Base-by-base conservation (phyloP, 345 rosid species). In the Erodium maritimum region DNA sequence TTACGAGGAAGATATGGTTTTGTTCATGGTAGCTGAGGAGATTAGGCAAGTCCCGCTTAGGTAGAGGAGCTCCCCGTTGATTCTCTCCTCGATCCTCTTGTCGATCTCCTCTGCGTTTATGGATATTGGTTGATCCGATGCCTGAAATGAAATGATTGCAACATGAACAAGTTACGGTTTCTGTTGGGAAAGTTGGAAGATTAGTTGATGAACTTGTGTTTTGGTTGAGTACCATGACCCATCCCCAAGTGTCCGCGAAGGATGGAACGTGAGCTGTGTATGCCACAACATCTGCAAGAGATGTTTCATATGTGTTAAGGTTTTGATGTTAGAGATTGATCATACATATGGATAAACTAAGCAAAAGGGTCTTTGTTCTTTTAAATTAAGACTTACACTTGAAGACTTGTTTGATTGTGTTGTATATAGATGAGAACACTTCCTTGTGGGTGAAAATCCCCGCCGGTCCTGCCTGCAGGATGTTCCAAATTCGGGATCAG, bases 241-340 rank as follows among this genome's bases (percentile, higher is more conserved):
- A 91, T 65, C 98, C 96, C 98, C 98, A 91, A 2, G 96, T 91
- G 58, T 91, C 96, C 8, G 98, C 96, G 67, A 88, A 91, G 51
- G 98, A 91, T 21, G 98, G 98, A 17, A 91, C 93, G 23, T 91
- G 98, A 62, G 96, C 96, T 29, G 88, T 84, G 74, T 88, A 91
- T 17, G 96, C 88, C 59, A 77, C 70, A 61, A 88, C 98, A 67
- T 88, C 98, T 91, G 81, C 76, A 64, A 45, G 33, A 24, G 59
- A 14, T 20, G 19, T 3, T 42, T 18, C 23, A 19, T 6, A 4
- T 52, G 46, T 11, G 23, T 21, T 20, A 29, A 11, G 37, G 5
- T 29, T 29, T 29, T 29, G 9, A 29, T 29, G 37, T 29, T 29
- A 5, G 37, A 29, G 37, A 29, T 29, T 19, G 20, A 24, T 10